These are phyloP conservation scores for Termitomyces sp. DNA, from an alignment of 768 basidiomycete species.

Conservation along the genomic window DNA sequence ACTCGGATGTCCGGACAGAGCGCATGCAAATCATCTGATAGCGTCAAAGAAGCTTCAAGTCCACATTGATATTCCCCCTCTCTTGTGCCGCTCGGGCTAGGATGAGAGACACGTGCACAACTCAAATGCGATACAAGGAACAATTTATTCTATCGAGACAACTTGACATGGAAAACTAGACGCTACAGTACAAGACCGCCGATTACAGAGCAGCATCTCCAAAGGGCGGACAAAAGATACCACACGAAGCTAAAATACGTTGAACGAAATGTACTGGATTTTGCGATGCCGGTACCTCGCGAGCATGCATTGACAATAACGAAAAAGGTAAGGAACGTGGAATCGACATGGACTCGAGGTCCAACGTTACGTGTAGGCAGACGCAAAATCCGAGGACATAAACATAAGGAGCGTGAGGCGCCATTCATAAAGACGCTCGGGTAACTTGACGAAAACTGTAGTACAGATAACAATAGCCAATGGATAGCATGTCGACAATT, in stretches of 20 bases:
- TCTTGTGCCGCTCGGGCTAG: background rate
- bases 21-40: background rate
- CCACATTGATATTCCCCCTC: background rate
- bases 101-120: background rate
- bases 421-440: background rate
- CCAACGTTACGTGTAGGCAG: constrained; percentile 12
- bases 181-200: constrained; percentile 9
- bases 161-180: constrained; percentile 1
- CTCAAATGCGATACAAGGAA: background rate
- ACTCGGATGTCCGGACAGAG: background rate
- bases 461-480: constrained; percentile 5
- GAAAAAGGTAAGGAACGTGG: constrained; percentile 14
- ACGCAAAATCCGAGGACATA: constrained; percentile 13
- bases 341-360: constrained; percentile 7
- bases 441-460: background rate
- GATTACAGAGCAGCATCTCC: constrained; percentile 5
- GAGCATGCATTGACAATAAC: constrained; percentile 1
- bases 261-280: background rate
- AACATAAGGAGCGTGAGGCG: constrained; percentile 6
- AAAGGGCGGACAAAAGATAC: constrained; percentile 3
- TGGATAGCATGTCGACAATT: constrained; percentile 11
- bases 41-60: background rate
- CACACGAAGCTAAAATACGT: constrained; percentile 5
- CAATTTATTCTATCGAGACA: background rate
- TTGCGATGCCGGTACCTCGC: constrained; percentile 3